Conservation (phyloP, 2,329 filamentous ascomycete species). For the Fusarium oxysporum region DNA sequence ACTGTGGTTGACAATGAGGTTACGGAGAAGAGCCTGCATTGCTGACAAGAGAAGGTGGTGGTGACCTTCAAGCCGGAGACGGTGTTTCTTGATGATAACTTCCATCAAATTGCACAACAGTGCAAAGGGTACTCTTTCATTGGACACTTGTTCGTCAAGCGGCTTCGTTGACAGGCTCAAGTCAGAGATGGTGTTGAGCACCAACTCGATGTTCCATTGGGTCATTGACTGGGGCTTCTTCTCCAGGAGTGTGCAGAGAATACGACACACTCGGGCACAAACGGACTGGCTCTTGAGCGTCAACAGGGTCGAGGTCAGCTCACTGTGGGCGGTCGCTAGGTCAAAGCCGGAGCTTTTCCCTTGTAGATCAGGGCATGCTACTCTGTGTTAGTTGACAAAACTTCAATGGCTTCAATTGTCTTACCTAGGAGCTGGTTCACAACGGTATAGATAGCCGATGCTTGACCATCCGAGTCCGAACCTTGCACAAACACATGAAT, state of each 20-base stretch:
- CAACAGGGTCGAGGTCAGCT: conserved; percentile 52
- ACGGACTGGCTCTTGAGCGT: conserved; percentile 47
- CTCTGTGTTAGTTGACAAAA: conserved; percentile 22
- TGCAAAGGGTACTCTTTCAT: conserved; percentile 55
- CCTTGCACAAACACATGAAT: conserved; percentile 48
- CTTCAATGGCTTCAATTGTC: neutral
- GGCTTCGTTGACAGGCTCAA: conserved; percentile 46
- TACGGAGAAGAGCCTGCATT: conserved; percentile 67
- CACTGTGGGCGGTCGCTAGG: conserved; percentile 56
- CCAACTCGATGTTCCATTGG: conserved; percentile 69
- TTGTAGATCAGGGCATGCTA: conserved; percentile 48
- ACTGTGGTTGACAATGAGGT: conserved; percentile 57
- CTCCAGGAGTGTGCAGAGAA: conserved; percentile 61
- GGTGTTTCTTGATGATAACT: conserved; percentile 68
- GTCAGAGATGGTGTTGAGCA: conserved; percentile 59
- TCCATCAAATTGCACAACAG: conserved; percentile 66
- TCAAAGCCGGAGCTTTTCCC: conserved; percentile 49
- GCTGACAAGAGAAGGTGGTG: conserved; percentile 68
- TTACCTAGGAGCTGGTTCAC: conserved; percentile 55
- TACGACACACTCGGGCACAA: conserved; percentile 55
- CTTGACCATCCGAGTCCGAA: conserved; percentile 53
- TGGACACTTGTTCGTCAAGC: conserved; percentile 36
- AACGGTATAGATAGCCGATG: conserved; percentile 58
- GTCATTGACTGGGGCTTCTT: conserved; percentile 62
- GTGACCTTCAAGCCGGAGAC: conserved; percentile 70